Base-by-base conservation (phyloP, 805 yeast genomes). In the Phaffomyces antillensis region DNA sequence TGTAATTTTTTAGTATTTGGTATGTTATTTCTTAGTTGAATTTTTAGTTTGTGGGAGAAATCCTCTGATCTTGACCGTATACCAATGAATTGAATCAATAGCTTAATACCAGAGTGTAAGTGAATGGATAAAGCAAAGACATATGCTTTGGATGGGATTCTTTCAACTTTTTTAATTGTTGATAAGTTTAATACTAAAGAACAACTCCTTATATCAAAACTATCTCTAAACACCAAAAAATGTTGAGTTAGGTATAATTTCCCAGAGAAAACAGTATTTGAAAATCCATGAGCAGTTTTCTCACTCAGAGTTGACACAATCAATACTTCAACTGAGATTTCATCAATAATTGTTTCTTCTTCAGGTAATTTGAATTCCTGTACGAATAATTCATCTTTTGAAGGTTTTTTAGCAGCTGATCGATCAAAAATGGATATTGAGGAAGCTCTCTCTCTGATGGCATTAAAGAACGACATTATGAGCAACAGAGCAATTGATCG, bases 161-260 rank as follows among this genome's bases (percentile, higher is more conserved):
- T 72, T 60, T 91, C 96, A 16, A 93, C 95, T 49, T 88, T 81
- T 56, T 84, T 81, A 34, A 93, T 67, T 1, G 96, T 78, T 2
- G 90, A 78, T 36, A 93, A 65, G 49, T 91, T 93, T 26, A 91
- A 54, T 4, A 73, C 73, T 56, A 91, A 76, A 7, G 78, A 73
- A 59, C 93, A 84, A 38, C 80, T 75, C 44, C 79, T 72, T 39
- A 73, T 72, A 54, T 88, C 95, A 53, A 78, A 79, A 7, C 77
- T 73, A 53, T 86, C 88, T 47, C 77, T 72, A 58, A 90, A 91
- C 20, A 86, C 77, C 33, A 93, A 60, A 58, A 79, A 93, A 51
- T 83, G 86, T 44, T 79, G 79, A 1, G 96, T 84, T 37, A 93
- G 62, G 52, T 69, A 82, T n/a, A 90, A 54, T 65, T 72, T 66